These are phyloP conservation scores for Prunus yedoensis DNA, from an alignment of 331 rosid genomes.

Conservation along the genomic window DNA sequence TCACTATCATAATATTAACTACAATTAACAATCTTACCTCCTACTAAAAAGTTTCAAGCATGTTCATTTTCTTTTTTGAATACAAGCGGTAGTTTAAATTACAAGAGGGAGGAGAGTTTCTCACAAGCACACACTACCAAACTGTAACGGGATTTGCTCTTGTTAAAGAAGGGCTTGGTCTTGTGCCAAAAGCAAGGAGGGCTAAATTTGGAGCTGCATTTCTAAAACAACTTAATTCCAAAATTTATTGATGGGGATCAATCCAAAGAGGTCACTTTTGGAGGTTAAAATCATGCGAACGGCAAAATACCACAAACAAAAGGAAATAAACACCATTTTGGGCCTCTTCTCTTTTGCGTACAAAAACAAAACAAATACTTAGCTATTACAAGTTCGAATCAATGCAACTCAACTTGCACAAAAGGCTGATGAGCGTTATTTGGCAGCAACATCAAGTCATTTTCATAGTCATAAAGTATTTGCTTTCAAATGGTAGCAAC, in stretches of 20 bases:
- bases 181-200: too few relatives aligned
- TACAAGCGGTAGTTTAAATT: too few relatives aligned
- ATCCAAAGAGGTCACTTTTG: conserved; percentile 21
- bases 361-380: neutral
- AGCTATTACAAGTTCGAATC: neutral
- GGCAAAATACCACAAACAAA: conserved; percentile 8
- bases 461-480: too few relatives aligned
- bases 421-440: neutral
- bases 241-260: neutral
- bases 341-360: neutral
- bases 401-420: neutral
- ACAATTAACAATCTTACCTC: too few relatives aligned
- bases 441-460: too few relatives aligned
- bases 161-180: too few relatives aligned
- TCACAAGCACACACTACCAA: too few relatives aligned
- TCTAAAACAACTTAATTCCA: neutral
- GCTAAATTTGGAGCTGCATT: neutral
- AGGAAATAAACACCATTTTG: conserved; percentile 10
- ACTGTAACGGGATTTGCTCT: fast-evolving
- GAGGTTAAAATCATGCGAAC: neutral
- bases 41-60: too few relatives aligned
- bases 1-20: too few relatives aligned
- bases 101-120: fast-evolving
- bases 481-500: too few relatives aligned
- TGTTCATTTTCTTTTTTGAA: too few relatives aligned